These are phyloP conservation scores for Rhizopogon vinicolor DNA, from an alignment of 768 basidiomycete genomes.

Conservation along the genomic window DNA sequence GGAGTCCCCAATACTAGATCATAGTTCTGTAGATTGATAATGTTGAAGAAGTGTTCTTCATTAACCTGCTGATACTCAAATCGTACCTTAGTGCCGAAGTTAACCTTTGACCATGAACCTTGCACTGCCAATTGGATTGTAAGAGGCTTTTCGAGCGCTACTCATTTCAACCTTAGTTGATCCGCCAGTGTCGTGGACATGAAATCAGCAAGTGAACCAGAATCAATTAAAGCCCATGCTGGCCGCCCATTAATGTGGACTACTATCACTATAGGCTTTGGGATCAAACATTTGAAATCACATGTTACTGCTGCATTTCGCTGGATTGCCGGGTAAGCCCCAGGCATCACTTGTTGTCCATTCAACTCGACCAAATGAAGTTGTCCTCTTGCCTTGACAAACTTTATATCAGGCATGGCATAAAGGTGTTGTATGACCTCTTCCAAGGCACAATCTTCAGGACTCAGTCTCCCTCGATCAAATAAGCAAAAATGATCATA, in stretches of 20 bases:
- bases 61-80: conserved; percentile 12
- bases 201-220: conserved; percentile 38
- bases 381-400: too few species aligned
- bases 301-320: conserved; percentile 7
- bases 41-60: conserved; percentile 25
- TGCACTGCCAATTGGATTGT: conserved; percentile 24
- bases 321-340: conserved; percentile 5
- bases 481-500: background rate
- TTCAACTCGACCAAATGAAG: background rate
- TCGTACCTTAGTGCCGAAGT: conserved; percentile 7
- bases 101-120: conserved; percentile 25
- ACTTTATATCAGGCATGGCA: too few species aligned
- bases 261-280: conserved; percentile 29
- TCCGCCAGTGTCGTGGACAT: conserved; percentile 21
- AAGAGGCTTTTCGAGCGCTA: conserved; percentile 17
- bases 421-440: too few species aligned
- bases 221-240: conserved; percentile 30
- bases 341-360: background rate
- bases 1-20: conserved; percentile 24
- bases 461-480: background rate
- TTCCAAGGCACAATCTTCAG: too few species aligned
- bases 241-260: conserved; percentile 30
- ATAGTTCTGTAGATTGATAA: conserved; percentile 34
- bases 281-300: conserved; percentile 15
- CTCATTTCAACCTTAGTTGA: conserved; percentile 3